These are phyloP conservation scores for Fusarium zealandicum DNA, from an alignment of 2,329 filamentous ascomycete genomes.

Conservation along the genomic window DNA sequence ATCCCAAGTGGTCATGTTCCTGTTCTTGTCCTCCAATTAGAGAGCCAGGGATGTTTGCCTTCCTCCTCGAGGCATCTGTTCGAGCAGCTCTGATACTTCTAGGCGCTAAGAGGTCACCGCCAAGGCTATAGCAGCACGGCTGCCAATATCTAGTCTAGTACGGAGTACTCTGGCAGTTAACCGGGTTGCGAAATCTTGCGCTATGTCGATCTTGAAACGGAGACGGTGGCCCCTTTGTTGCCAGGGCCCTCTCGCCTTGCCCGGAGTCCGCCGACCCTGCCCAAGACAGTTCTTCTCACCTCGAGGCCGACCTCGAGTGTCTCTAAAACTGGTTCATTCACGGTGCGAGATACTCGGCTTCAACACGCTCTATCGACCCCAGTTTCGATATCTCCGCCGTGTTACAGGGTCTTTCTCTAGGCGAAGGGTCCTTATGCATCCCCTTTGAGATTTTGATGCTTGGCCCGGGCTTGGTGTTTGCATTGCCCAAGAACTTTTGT, in stretches of 20 bases:
- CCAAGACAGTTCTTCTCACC: slow-evolving; percentile 1
- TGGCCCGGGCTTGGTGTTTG: slow-evolving; percentile 7
- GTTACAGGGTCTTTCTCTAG: slow-evolving; percentile 19
- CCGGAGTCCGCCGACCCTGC: background rate
- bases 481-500: slow-evolving; percentile 37
- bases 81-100: background rate
- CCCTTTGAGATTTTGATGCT: slow-evolving; percentile 8
- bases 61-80: background rate
- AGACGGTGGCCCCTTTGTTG: background rate
- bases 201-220: slow-evolving; percentile 24
- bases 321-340: background rate
- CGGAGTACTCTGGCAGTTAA: background rate
- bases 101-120: background rate
- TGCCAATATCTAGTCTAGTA: background rate
- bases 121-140: background rate
- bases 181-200: background rate
- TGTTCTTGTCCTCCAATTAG: slow-evolving; percentile 15
- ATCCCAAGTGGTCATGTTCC: slow-evolving; percentile 20
- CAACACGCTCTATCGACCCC: background rate
- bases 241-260: background rate
- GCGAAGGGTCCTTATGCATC: slow-evolving; percentile 16
- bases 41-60: slow-evolving; percentile 2
- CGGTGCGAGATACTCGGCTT: background rate
- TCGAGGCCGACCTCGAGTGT: background rate
- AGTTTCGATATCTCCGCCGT: slow-evolving; percentile 8